Conservation (phyloP, 2,329 filamentous ascomycete species). For the Leptographium procerum region DNA sequence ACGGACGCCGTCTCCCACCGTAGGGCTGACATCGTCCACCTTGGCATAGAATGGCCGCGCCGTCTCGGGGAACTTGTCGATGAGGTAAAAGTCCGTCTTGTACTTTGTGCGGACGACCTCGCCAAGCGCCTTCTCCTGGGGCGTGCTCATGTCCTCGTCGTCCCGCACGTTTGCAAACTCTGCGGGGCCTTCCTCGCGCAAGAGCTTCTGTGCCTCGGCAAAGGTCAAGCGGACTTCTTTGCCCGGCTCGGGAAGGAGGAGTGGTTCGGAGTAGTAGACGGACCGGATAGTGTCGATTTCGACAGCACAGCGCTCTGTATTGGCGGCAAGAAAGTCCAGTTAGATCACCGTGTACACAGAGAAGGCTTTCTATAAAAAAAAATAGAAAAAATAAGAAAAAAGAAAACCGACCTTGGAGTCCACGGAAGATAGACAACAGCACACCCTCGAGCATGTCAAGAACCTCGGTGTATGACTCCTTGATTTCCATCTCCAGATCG, state of each 20-base stretch:
- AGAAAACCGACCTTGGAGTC: constrained; percentile 35
- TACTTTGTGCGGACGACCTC: constrained; percentile 78
- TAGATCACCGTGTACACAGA: constrained; percentile 1
- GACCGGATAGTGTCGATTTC: constrained; percentile 63
- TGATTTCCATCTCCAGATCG: constrained; percentile 83
- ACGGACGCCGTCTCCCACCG: constrained; percentile 26
- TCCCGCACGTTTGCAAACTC: constrained; percentile 59
- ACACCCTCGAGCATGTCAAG: constrained; percentile 60
- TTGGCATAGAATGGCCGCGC: constrained; percentile 91
- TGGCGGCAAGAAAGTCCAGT: neutral
- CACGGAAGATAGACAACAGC: constrained; percentile 68
- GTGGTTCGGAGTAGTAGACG: constrained; percentile 66
- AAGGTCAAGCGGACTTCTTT: constrained; percentile 70
- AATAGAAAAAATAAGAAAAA: constrained; percentile 3
- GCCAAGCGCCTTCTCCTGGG: constrained; percentile 82
- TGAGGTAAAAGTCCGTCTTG: constrained; percentile 89
- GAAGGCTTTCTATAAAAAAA: neutral
- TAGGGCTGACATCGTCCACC: constrained; percentile 55
- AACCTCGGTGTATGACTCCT: constrained; percentile 67
- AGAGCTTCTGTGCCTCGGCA: constrained; percentile 64
- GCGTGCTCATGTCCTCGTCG: constrained; percentile 69
- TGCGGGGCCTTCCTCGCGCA: constrained; percentile 59
- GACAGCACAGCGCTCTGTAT: constrained; percentile 46
- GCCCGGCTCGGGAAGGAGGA: constrained; percentile 62
- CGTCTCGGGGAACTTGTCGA: constrained; percentile 88